Conservation (phyloP, 805 yeast species). For the Pichia sporocuriosa region DNA sequence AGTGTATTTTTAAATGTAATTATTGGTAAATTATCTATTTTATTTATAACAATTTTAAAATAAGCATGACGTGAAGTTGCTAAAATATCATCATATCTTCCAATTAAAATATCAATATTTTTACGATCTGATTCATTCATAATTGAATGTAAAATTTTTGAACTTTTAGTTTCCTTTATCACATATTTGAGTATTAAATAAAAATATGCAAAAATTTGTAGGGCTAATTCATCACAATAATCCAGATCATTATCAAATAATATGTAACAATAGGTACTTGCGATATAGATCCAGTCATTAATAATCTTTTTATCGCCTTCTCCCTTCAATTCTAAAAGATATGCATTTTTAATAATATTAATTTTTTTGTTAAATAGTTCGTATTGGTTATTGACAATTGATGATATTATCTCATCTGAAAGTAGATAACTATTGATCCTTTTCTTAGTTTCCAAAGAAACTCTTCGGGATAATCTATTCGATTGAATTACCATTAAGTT, state of each 20-base stretch:
- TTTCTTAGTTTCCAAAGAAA: constrained; percentile 1
- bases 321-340: background rate
- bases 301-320: background rate
- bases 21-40: background rate
- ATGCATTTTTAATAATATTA: background rate
- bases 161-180: background rate
- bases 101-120: constrained; percentile 4
- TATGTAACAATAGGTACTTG: constrained; percentile 6
- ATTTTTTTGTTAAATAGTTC: constrained; percentile 1
- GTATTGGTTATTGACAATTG: constrained; percentile 4
- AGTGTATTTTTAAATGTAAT: background rate
- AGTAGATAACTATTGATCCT: background rate
- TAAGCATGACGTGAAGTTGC: background rate
- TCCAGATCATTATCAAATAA: constrained; percentile 5
- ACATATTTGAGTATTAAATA: constrained; percentile 6
- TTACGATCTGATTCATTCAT: background rate
- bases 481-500: too few species aligned
- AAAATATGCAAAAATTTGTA: constrained; percentile 6
- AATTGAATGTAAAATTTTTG: background rate
- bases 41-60: background rate
- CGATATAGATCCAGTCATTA: constrained; percentile 11
- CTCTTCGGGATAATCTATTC: background rate
- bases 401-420: background rate
- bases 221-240: constrained; percentile 6
- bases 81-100: constrained; percentile 4